Base-by-base conservation (phyloP, 208 protist genomes). In the Wallacemonas sp. region DNA sequence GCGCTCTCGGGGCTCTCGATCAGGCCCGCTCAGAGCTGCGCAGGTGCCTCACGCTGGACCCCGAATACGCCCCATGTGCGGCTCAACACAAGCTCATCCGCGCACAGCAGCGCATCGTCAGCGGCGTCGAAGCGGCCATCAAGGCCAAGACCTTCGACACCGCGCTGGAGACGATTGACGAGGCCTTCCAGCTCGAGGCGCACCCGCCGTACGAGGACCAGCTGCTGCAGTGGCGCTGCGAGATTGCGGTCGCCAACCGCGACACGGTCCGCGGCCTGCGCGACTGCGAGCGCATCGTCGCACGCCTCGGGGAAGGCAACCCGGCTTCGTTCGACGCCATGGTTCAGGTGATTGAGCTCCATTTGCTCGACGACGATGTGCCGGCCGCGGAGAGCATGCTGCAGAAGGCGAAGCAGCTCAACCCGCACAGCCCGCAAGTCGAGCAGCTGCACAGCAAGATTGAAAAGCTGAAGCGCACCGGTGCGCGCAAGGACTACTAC, bases 401-500 rank as follows among this genome's bases (percentile, higher is more conserved):
- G 23, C 62, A 84, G 33, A 85, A 84, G 57, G 76, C 70, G 45
- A 73, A 63, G 18, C 57, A 79, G 12, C 36, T 86, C 20, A 61
- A 79, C 20, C 67, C 49, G 18, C 50, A 68, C 22, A 72, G 72
- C 57, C 42, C 29, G 4, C 32, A 42, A 25, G 76, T 78, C 3
- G 72, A 86, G 49, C 55, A 76, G 46, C 26, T 72, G 29, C 48
- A 82, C 11, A 29, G 48, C 3, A 64, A 66, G 4, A 75, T 68
- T 18, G 61, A 64, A 14, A 39, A 78, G 46, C 20, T 79, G 25
- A 74, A 82, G 39, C 44, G 54, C 10, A 14, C 49, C 26, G 33
- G 46, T 0, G 52, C 54, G 0, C 79, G 93, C 25, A 97, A 97
- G 67, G 89, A 98, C 65, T 97, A 97, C 63, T 98, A 98, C 77